Percentiles rank a stretch among this genome's conserved stretches.
Evolutionary conservation across 441 rosid genomes (phyloP).

Genomic region (Populus tomentosa): DNA sequence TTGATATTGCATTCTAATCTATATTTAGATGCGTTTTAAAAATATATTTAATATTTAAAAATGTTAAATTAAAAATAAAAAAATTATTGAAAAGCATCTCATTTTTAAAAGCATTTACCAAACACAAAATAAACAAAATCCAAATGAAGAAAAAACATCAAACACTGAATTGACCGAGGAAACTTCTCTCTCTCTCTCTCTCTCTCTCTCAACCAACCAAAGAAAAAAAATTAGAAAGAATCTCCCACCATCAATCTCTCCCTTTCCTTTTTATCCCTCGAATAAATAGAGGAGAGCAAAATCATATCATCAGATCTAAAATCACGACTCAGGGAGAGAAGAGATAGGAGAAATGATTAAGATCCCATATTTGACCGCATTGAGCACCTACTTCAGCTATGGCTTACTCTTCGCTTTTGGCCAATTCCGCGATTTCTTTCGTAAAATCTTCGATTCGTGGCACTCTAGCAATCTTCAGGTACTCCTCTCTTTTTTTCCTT

Average conservation of each 20-base stretch:
- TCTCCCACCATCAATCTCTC: no score
- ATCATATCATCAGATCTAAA: background rate
- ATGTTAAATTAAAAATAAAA: no score
- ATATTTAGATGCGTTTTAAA: no score
- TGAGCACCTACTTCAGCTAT: conserved; percentile 79
- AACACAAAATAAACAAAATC: background rate
- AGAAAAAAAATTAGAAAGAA: no score
- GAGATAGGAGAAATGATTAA: conserved; percentile 46
- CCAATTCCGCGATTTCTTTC: conserved; percentile 80
- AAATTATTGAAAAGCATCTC: no score
- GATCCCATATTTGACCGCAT: conserved; percentile 79
- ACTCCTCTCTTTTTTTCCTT: background rate
- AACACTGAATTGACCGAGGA: background rate
- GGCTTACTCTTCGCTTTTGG: conserved; percentile 81
- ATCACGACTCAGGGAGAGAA: background rate
- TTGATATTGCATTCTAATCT: no score
- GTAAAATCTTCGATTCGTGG: conserved; percentile 68
- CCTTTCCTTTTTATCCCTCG: background rate
- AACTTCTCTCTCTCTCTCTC: no score
- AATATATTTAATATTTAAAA: no score
- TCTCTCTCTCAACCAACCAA: no score
- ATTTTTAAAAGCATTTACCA: no score
- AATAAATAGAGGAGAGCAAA: background rate
- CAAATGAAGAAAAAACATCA: background rate
- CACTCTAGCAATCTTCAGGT: conserved; percentile 59